Conservation (phyloP, 2,329 filamentous ascomycete genomes). For the Beauveria australis region DNA sequence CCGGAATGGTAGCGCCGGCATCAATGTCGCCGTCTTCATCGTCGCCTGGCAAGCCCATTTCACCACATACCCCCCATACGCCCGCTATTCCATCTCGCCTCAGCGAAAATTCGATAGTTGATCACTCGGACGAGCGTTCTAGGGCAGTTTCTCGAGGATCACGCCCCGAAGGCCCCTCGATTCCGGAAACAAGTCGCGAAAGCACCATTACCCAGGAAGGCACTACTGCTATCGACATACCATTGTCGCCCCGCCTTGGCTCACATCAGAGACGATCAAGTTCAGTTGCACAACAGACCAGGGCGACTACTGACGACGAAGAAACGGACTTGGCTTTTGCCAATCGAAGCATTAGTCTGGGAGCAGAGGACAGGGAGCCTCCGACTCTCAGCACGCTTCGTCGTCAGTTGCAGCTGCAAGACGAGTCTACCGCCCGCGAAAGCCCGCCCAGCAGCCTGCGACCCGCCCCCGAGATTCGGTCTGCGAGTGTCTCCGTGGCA, state of each 20-base stretch:
- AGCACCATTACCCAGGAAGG: constrained; percentile 39
- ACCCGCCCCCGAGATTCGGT: constrained; percentile 34
- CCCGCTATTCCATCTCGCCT: constrained; percentile 90
- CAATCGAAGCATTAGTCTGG: constrained; percentile 60
- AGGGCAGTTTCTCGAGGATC: constrained; percentile 23
- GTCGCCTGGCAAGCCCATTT: constrained; percentile 83
- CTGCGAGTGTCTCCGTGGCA: constrained; percentile 29
- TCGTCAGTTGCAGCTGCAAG: constrained; percentile 30
- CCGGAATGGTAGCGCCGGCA: constrained; percentile 61
- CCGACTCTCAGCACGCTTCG: constrained; percentile 57
- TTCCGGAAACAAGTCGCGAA: constrained; percentile 27
- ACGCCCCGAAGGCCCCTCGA: constrained; percentile 18
- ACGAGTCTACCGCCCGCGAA: constrained; percentile 21
- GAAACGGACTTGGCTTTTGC: constrained; percentile 53
- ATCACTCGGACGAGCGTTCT: constrained; percentile 23
- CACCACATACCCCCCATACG: constrained; percentile 84
- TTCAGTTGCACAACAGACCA: constrained; percentile 58
- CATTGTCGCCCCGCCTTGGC: constrained; percentile 56
- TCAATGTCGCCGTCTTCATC: constrained; percentile 81
- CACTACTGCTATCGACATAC: constrained; percentile 64
- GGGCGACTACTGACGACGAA: constrained; percentile 47
- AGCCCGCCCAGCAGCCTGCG: constrained; percentile 24
- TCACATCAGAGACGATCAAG: constrained; percentile 55
- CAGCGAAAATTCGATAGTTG: constrained; percentile 72
- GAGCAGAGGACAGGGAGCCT: constrained; percentile 54